Evolutionary conservation across 169 alveolate genomes (phyloP).

Genomic region (Eimeria acervulina): DNA sequence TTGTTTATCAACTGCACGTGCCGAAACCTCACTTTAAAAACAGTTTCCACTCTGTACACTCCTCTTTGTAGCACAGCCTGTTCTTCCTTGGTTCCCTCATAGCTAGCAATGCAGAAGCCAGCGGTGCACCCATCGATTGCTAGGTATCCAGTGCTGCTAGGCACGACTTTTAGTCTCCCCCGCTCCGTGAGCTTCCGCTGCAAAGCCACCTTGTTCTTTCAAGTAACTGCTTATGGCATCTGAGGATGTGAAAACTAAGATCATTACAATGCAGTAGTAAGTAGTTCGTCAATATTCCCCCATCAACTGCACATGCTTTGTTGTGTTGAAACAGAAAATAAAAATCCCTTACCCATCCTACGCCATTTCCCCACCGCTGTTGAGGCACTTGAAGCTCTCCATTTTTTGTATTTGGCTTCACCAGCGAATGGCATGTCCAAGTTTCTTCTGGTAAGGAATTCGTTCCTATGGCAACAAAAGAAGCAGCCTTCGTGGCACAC

Average conservation of each 20-base stretch:
- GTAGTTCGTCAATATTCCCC: not conserved
- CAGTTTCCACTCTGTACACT: constrained; percentile 44
- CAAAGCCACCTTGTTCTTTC: not conserved
- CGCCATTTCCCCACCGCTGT: constrained; percentile 34
- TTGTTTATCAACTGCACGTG: not conserved
- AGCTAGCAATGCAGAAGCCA: constrained; percentile 82
- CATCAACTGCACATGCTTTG: not conserved
- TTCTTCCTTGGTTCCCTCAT: constrained; percentile 80
- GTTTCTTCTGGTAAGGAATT: not conserved
- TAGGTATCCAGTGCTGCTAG: constrained; percentile 45
- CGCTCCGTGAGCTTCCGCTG: constrained; percentile 78
- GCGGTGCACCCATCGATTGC: constrained; percentile 69
- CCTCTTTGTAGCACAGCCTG: constrained; percentile 59
- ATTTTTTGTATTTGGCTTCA: not conserved
- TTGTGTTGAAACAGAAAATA: not conserved
- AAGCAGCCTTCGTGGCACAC: constrained; percentile 25
- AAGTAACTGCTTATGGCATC: not conserved
- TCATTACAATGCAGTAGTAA: not conserved
- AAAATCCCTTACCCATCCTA: constrained; percentile 49
- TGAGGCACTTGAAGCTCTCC: not conserved
- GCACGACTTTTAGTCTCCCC: constrained; percentile 9
- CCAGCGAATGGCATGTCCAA: not conserved
- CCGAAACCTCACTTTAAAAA: constrained; percentile 20
- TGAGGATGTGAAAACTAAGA: not conserved
- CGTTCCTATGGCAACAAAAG: constrained; percentile 59